A percentile compares a stretch with the other conserved stretches of the same genome.
phyloP scores from a whole-genome alignment of 495 filamentous ascomycete genomes.

The Opeltia flavorubescens region DNA sequence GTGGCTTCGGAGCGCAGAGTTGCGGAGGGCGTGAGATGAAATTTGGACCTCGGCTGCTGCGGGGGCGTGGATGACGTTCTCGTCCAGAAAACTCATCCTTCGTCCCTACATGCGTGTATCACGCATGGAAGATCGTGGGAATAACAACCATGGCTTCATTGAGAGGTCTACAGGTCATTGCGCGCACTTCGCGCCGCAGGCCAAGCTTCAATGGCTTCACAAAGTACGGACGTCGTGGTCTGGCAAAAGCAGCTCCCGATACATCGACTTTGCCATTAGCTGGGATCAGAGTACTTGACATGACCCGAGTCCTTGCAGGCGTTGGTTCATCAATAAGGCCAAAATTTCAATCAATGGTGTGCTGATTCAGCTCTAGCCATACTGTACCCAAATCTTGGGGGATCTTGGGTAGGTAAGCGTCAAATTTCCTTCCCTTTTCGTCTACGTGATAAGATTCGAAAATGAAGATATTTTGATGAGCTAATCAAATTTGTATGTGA shows the following conservation, averaged over 20 bases:
- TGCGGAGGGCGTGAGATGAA: too few relatives aligned
- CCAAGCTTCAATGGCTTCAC: constrained; percentile 3
- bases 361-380: constrained; percentile 47
- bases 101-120: neutral
- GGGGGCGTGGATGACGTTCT: neutral
- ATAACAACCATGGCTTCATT: constrained; percentile 2
- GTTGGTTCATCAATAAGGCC: constrained; percentile 39
- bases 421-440: neutral
- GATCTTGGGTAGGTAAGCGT: constrained; percentile 67
- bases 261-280: constrained; percentile 50
- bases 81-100: neutral
- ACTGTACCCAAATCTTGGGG: constrained; percentile 93
- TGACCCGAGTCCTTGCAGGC: constrained; percentile 91
- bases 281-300: constrained; percentile 80
- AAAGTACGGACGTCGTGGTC: constrained; percentile 1
- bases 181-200: neutral
- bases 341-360: neutral
- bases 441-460: neutral
- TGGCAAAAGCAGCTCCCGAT: constrained; percentile 10
- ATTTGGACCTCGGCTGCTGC: constrained; percentile 1
- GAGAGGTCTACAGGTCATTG: neutral
- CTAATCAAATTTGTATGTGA: neutral
- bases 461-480: constrained; percentile 1
- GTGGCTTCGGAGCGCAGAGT: too few relatives aligned
- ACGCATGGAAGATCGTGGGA: neutral